Evolutionary conservation across 345 rosid genomes (phyloP).

Genomic region (Erysimum cheiranthoides): DNA sequence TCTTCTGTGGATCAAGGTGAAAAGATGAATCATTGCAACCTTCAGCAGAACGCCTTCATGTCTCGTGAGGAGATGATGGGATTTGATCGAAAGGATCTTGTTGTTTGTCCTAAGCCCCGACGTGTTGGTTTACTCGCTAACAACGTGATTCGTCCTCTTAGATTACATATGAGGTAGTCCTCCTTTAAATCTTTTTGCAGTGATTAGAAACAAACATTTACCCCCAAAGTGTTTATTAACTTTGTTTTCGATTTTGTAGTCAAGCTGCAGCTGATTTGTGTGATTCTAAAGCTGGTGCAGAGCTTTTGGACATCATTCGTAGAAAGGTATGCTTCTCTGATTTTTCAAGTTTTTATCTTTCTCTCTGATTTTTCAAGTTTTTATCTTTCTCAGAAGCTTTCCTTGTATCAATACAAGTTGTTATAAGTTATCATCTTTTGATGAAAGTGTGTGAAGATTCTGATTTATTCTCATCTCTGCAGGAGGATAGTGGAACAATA

Average conservation of each 20-base stretch:
- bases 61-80: constrained; percentile 67
- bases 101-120: constrained; percentile 91
- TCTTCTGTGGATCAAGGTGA: constrained; percentile 50
- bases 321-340: constrained; percentile 59
- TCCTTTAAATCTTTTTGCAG: neutral
- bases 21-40: constrained; percentile 77
- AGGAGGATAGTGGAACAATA: constrained; percentile 66
- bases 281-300: constrained; percentile 70
- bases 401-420: neutral
- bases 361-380: neutral
- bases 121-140: constrained; percentile 63
- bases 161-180: constrained; percentile 67
- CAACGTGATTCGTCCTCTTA: constrained; percentile 55
- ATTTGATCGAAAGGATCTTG: constrained; percentile 58
- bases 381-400: neutral
- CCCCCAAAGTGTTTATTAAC: neutral
- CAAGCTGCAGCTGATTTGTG: constrained; percentile 61
- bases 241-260: constrained; percentile 45
- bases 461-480: constrained; percentile 16
- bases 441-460: neutral
- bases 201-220: neutral
- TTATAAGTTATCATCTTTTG: neutral
- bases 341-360: neutral
- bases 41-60: constrained; percentile 77
- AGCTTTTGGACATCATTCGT: constrained; percentile 83